Evolutionary conservation across 805 yeast species (phyloP), one percentile per base, ranked within the genome.

Genomic region (Spathaspora sp.): DNA sequence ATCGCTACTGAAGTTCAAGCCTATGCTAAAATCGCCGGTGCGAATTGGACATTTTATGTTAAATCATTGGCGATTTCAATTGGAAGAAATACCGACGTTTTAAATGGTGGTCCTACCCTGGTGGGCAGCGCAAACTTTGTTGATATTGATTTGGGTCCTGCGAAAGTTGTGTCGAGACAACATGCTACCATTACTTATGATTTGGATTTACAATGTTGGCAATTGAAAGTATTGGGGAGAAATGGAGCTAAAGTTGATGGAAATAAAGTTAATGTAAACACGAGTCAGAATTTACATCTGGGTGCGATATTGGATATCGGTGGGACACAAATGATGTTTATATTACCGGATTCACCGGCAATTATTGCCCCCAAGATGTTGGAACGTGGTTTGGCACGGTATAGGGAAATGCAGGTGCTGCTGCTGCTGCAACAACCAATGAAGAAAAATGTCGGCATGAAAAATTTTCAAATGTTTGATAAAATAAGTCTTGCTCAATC

Each of bases 281-380:
- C 73, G 5, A 75, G 83, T 2, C 78, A 85, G 12, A 78, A 84
- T 11, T 77, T 94, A 51, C 78, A 80, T 49, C 86, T 96, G 1
- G 99, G 99, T n/a, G 88, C 93, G 42, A 83, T 94, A 16, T 70
- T 94, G 52, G 99, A 94, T 61, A 85, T 94, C 45, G 98, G 98
- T 16, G 97, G 97, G 5, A 91, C 97, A 10, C 98, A 94, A 69
- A 94, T 94, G 98, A 93, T 94, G 96, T 94, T 94, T 65, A 94
- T 94, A 39, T 75, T 94, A 57, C 99, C 99, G 1, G 97, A 92
- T 65, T 83, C 89, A 4, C 82, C 83, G 11, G 97, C 97, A 2
- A 72, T 69, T 32, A 77, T 92, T 7, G 80, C 87, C 55, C 76
- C 68, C 43, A 69, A 70, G 46, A 74, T 81, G 65, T 64, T 78